These are phyloP conservation scores for Globisporangium viniferum DNA, from an alignment of 352 stramenopile species.

Conservation along the genomic window DNA sequence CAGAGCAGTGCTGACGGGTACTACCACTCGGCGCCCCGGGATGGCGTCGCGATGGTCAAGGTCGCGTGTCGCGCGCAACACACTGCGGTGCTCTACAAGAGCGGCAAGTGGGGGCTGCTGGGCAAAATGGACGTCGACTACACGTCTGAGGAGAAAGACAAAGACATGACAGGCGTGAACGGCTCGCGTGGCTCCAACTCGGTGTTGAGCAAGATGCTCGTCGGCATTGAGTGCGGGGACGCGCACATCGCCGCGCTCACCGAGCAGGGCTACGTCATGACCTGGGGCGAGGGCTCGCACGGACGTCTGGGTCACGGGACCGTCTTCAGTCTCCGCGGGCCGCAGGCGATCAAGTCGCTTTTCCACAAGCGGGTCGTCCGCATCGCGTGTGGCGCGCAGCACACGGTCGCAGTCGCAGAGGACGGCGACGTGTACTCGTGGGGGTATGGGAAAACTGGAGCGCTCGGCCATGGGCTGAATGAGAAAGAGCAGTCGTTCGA, in stretches of 20 bases:
- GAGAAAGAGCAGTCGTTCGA: slow-evolving; percentile 31
- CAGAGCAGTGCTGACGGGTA: slow-evolving; percentile 8
- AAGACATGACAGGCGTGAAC: not conserved
- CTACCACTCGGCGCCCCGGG: slow-evolving; percentile 8
- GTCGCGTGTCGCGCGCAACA: slow-evolving; percentile 37
- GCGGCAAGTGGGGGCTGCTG: slow-evolving; percentile 31
- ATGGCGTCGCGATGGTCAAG: slow-evolving; percentile 34
- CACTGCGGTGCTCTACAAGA: slow-evolving; percentile 46
- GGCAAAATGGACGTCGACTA: slow-evolving; percentile 26
- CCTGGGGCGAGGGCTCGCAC: slow-evolving; percentile 59
- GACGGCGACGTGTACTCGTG: slow-evolving; percentile 68
- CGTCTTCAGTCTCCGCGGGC: slow-evolving; percentile 4
- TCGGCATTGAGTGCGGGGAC: slow-evolving; percentile 57
- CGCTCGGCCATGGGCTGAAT: slow-evolving; percentile 50
- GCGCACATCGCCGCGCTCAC: slow-evolving; percentile 57
- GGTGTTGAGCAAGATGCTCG: slow-evolving; percentile 52
- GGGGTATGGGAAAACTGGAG: slow-evolving; percentile 50
- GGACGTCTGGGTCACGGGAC: slow-evolving; percentile 31
- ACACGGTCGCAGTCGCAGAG: slow-evolving; percentile 58
- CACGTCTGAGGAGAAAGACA: slow-evolving; percentile 1
- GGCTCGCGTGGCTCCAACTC: slow-evolving; percentile 20
- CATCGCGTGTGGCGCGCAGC: slow-evolving; percentile 54
- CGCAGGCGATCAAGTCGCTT: slow-evolving; percentile 36
- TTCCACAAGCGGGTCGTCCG: slow-evolving; percentile 61
- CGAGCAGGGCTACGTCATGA: slow-evolving; percentile 71